Conservation (phyloP, 352 stramenopile species). For the Discostella stelligera region DNA sequence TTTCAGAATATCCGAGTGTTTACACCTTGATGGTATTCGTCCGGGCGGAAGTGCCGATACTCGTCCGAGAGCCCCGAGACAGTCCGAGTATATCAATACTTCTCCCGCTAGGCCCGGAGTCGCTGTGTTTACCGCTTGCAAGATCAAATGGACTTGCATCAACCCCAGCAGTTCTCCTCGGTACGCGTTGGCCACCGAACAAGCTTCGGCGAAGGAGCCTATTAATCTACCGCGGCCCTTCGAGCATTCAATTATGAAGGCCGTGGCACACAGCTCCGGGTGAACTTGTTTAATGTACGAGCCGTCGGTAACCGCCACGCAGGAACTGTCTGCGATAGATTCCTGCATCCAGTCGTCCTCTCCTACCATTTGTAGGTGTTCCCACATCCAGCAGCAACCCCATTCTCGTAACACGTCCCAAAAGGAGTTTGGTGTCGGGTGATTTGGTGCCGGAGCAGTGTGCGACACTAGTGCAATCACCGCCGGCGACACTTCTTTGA, state of each 20-base stretch:
- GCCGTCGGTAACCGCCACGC: conserved; percentile 11
- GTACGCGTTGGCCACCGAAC: conserved; percentile 7
- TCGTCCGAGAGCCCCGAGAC: no score
- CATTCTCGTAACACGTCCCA: no score
- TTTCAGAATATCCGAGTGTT: no score
- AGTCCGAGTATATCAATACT: conserved; percentile 10
- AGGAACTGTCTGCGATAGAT: conserved; percentile 1
- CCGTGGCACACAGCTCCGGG: conserved; percentile 2
- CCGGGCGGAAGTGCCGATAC: no score
- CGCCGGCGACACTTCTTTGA: not conserved
- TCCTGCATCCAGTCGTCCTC: conserved; percentile 9
- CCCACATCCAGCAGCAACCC: conserved; percentile 1
- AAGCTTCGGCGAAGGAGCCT: not conserved
- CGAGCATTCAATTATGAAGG: not conserved
- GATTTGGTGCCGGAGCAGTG: not conserved
- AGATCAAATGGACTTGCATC: conserved; percentile 4
- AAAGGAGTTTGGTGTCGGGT: not conserved
- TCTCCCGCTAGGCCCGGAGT: not conserved
- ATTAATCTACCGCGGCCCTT: not conserved
- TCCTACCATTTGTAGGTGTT: no score
- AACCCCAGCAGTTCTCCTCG: conserved; percentile 17
- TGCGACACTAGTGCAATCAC: not conserved
- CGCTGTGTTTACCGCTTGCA: not conserved
- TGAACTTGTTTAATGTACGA: conserved; percentile 5
- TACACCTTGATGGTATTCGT: no score